phyloP scores from a whole-genome alignment of 2,329 filamentous ascomycete genomes.

The Colletotrichum echinochloae region DNA sequence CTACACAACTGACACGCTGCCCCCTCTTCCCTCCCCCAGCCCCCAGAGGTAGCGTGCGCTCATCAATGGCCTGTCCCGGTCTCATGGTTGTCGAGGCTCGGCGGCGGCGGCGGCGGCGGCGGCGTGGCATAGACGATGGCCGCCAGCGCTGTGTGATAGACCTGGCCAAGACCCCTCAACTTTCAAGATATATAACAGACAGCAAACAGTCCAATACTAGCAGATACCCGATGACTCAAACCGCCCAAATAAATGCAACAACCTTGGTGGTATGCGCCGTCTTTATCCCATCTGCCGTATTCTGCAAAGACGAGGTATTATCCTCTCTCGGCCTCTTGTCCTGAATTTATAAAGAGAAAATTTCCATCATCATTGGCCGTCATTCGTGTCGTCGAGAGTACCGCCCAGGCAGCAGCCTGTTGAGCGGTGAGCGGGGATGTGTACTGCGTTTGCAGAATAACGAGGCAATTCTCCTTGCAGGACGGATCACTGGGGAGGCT shows the following conservation, averaged over 20 bases:
- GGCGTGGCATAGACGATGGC: constrained; percentile 10
- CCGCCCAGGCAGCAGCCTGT: constrained; percentile 29
- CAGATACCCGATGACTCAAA: constrained; percentile 38
- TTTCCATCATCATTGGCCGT: constrained; percentile 43
- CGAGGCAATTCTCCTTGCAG: constrained; percentile 29
- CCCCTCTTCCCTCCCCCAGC: not conserved
- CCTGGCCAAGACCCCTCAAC: constrained; percentile 30
- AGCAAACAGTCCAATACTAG: constrained; percentile 37
- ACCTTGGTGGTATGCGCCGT: constrained; percentile 39
- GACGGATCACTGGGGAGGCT: constrained; percentile 70
- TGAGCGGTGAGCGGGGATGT: constrained; percentile 26
- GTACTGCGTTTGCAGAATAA: constrained; percentile 36
- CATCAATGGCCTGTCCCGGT: constrained; percentile 6
- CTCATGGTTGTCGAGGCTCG: constrained; percentile 3
- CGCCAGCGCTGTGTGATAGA: constrained; percentile 21
- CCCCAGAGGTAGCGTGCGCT: constrained; percentile 13
- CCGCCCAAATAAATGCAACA: constrained; percentile 40
- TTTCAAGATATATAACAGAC: constrained; percentile 38
- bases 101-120: constrained; percentile 5
- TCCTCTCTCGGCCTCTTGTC: constrained; percentile 37
- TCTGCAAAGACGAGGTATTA: constrained; percentile 38
- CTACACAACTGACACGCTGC: constrained; percentile 28
- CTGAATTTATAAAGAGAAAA: constrained; percentile 42
- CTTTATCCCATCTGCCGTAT: constrained; percentile 34
- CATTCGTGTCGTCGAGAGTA: constrained; percentile 39